Base-by-base conservation (phyloP, 805 yeast genomes). In the Vanderwaltozyma yarrowii region DNA sequence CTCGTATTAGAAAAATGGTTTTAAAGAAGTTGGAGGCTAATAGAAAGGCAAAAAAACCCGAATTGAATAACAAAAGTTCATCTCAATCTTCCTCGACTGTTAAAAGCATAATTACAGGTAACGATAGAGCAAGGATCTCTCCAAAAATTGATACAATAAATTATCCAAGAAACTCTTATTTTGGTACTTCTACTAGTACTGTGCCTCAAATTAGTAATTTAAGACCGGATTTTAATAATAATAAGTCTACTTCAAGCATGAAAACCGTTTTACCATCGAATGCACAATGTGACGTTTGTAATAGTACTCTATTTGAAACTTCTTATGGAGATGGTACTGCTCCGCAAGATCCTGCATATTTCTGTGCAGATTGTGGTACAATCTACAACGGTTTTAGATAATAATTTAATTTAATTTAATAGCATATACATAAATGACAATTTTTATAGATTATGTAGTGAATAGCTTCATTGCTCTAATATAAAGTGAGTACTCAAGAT, bases 1-100 rank as follows among this genome's bases (percentile, higher is more conserved):
- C 73, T 35, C 47, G 52, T 9, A 59, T 66, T 11, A 52, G 79
- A 40, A 66, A 65, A 37, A 45, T 50, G 7, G 49, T 66, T 1
- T 43, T 64, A 10, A 27, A 44, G 14, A 47, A 45, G 32, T 34
- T 56, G 26, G 44, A 47, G 23, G 45, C 42, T 12, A 31, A 33
- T 15, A 41, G 39, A 13, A n/a, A 2, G 1, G 30, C 21, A 6
- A 15, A 13, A 4, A 30, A 24, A 13, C 11, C n/a, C 9, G 11
- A 12, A 24, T 8, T 12, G n/a, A 11, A 10, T 4, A 13, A 24
- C 7, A 24, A 24, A 13, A 24, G 27, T 24, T 24, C 21, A 18
- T 16, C n/a, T n/a, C n/a, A n/a, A n/a, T n/a, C 10, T 17, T 36
- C 39, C 5, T 25, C 20, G 21, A 29, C 28, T 9, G 27, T 17